Conservation (phyloP, 2,329 filamentous ascomycete species). For the Phialophora tarda region DNA sequence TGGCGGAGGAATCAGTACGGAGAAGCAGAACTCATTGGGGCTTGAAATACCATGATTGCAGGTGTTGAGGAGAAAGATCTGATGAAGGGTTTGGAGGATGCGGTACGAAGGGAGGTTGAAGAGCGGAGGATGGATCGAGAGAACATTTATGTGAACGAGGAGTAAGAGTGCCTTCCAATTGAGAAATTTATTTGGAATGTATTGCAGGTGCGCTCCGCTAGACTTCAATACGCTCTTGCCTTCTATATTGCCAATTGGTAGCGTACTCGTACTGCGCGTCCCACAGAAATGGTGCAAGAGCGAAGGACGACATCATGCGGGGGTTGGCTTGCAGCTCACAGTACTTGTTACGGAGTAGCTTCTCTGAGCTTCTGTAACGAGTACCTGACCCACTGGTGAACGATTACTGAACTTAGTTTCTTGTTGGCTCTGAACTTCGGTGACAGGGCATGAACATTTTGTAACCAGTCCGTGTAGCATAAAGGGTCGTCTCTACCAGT, state of each 20-base stretch:
- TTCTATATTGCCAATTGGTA: slow-evolving; percentile 2
- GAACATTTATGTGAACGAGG: slow-evolving; percentile 27
- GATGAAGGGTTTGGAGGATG: slow-evolving; percentile 14
- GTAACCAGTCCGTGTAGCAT: not conserved
- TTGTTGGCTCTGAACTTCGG: not conserved
- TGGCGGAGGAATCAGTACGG: slow-evolving; percentile 51
- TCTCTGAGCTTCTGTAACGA: not conserved
- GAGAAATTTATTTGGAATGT: slow-evolving; percentile 28
- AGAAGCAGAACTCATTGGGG: not conserved
- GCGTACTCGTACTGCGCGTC: not conserved
- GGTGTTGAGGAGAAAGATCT: slow-evolving; percentile 36
- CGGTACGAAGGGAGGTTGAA: slow-evolving; percentile 23
- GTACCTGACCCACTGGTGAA: not conserved
- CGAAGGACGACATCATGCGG: slow-evolving; percentile 3
- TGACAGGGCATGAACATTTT: not conserved
- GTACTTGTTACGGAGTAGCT: too few relatives aligned
- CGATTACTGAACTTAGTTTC: not conserved
- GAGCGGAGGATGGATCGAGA: slow-evolving; percentile 32
- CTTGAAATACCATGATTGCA: slow-evolving; percentile 37
- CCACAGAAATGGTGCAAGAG: slow-evolving; percentile 2
- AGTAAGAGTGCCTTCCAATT: slow-evolving; percentile 1
- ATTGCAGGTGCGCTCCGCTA: not conserved
- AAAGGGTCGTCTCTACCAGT: not conserved
- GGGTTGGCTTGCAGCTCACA: not conserved
- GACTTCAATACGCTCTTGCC: not conserved